These are phyloP conservation scores for Trichaptum fuscoviolaceum DNA, from an alignment of 768 basidiomycete genomes.

Conservation along the genomic window DNA sequence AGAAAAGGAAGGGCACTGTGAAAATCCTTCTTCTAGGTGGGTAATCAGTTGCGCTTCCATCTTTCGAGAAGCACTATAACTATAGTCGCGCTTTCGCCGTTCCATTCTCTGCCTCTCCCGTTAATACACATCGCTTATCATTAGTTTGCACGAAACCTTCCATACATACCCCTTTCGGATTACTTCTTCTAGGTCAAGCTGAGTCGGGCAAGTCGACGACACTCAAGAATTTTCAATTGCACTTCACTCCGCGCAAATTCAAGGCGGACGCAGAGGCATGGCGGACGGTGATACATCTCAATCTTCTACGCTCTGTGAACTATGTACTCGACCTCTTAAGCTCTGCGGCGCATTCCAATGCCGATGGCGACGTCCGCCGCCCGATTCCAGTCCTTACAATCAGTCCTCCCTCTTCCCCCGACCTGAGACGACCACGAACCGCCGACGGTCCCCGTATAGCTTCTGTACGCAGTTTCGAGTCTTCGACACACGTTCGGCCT, in stretches of 20 bases:
- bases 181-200: conserved; percentile 45
- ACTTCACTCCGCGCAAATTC: conserved; percentile 56
- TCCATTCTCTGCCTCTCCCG: conserved; percentile 1
- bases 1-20: conserved; percentile 33
- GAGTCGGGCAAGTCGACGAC: conserved; percentile 67
- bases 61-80: conserved; percentile 2
- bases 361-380: conserved; percentile 22
- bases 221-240: conserved; percentile 60
- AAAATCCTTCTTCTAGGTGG: conserved; percentile 56
- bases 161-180: no score
- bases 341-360: conserved; percentile 6
- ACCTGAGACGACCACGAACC: background rate
- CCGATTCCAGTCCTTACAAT: conserved; percentile 16
- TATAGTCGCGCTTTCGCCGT: background rate
- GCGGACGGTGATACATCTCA: conserved; percentile 64
- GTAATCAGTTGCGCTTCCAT: conserved; percentile 15
- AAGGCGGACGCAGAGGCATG: conserved; percentile 51
- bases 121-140: background rate
- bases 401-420: conserved; percentile 3
- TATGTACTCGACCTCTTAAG: conserved; percentile 37
- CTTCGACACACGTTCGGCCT: background rate
- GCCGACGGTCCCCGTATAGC: conserved; percentile 8
- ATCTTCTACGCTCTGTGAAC: conserved; percentile 53
- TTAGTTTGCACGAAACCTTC: background rate
- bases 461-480: conserved; percentile 9